These are phyloP conservation scores for Blastobotrys aristatus DNA, from an alignment of 1,139 yeast species.

Conservation along the genomic window DNA sequence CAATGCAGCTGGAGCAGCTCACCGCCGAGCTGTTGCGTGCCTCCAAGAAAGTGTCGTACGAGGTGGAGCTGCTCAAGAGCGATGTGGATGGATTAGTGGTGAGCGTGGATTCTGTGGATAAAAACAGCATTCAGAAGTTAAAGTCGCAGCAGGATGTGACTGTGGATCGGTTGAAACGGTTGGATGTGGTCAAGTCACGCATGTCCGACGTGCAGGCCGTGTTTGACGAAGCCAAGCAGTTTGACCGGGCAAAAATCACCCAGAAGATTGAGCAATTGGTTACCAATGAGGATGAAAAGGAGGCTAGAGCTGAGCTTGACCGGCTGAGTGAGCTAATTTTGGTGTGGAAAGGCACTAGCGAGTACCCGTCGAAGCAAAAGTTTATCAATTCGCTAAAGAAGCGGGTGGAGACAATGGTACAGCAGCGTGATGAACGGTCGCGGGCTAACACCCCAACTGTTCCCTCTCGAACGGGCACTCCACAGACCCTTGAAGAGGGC, in stretches of 20 bases:
- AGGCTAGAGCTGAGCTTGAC: conserved; percentile 25
- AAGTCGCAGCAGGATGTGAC: conserved; percentile 16
- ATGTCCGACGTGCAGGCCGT: conserved; percentile 30
- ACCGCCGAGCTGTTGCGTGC: conserved; percentile 29
- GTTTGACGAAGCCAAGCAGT: conserved; percentile 27
- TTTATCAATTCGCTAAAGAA: conserved; percentile 26
- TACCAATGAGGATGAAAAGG: conserved; percentile 21
- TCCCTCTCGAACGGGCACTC: conserved; percentile 9
- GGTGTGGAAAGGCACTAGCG: conserved; percentile 32
- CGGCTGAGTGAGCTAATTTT: conserved; percentile 22
- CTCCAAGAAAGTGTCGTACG: conserved; percentile 33
- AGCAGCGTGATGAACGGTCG: not conserved
- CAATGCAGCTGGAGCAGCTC: conserved; percentile 29
- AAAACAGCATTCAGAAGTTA: conserved; percentile 22
- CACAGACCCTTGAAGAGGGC: not conserved
- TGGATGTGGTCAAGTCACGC: conserved; percentile 27
- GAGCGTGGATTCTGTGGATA: conserved; percentile 24
- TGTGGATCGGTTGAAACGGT: conserved; percentile 25
- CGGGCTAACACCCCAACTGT: conserved; percentile 7
- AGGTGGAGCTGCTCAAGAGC: conserved; percentile 32
- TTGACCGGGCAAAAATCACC: conserved; percentile 25
- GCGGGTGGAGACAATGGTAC: conserved; percentile 23
- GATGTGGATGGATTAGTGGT: conserved; percentile 29
- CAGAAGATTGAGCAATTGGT: conserved; percentile 20
- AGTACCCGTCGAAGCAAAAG: conserved; percentile 21